Base-by-base conservation (phyloP, 768 basidiomycete species). In the Jaapia argillacea region DNA sequence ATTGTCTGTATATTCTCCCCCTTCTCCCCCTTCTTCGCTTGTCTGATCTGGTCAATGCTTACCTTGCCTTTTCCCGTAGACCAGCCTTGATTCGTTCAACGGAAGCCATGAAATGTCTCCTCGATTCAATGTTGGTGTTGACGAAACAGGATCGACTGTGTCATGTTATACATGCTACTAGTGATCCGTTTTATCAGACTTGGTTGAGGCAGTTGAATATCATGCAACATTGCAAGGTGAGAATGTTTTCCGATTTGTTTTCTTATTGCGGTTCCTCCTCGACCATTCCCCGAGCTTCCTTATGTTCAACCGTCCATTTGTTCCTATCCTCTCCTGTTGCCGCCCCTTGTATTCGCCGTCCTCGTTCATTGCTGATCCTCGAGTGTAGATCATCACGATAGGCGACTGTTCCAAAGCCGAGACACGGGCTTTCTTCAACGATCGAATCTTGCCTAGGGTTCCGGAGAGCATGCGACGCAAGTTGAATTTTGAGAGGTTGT, bases 61-160 rank as follows among this genome's bases (percentile, higher is more conserved):
- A 86, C 89, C 54, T 68, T 82, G 16, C 28, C 28, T 16, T 16
- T 16, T 33, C 28, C 28, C 28, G 10, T 16, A 38, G 37, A 21
- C 37, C 37, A 7, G 37, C 37, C 10, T 66, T 89, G 35, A 84
- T 89, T 33, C 79, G 84, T 50, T 86, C 84, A 1, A 69, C 71
- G 3, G 85, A 85, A 24, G 75, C 85, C 3, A 86, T 91, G 83
- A 90, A 88, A 57, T 81, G 79, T 49, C 62, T 91, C 13, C 70
- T 91, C 25, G 88, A 90, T 54, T 83, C 85, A 10, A 85, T 88
- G 75, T 74, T 89, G 16, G 87, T 89, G 12, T 64, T 90, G 43
- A 88, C 88, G 24, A 89, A 90, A 63, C 88, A 90, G 58, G 87
- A 89, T 54, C 68, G 82, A n/a, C 61, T 90, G 12, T 85, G 82